Evolutionary conservation across 306 rosid genomes (phyloP).

Genomic region (Vigna mungo): DNA sequence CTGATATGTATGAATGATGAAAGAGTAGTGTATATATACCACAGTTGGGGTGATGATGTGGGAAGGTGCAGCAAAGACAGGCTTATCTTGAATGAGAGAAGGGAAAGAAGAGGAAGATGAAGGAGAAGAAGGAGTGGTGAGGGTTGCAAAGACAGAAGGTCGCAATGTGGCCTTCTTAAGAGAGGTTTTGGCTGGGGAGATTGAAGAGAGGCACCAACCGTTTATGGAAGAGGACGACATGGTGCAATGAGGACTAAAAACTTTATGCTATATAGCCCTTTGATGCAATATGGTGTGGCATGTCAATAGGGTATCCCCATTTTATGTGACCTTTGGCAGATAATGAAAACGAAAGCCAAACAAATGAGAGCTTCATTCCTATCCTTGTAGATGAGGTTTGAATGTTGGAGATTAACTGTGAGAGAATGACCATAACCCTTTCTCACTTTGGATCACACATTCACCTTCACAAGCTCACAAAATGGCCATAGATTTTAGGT

Average conservation of each 20-base stretch:
- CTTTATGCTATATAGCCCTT: constrained; percentile 43
- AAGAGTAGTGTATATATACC: constrained; percentile 55
- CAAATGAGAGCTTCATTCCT: constrained; percentile 79
- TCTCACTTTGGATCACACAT: constrained; percentile 46
- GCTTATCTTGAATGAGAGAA: constrained; percentile 84
- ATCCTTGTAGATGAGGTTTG: constrained; percentile 77
- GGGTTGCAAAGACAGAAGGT: constrained; percentile 59
- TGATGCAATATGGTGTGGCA: constrained; percentile 4
- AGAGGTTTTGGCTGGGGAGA: constrained; percentile 50
- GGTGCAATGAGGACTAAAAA: constrained; percentile 43
- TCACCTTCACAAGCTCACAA: constrained; percentile 6
- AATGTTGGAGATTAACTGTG: constrained; percentile 59
- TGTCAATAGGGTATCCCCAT: constrained; percentile 42
- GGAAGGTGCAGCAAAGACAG: constrained; percentile 82
- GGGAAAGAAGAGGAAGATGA: constrained; percentile 50
- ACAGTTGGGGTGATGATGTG: constrained; percentile 69
- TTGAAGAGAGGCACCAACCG: constrained; percentile 59
- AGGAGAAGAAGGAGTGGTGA: constrained; percentile 57
- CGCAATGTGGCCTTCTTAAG: constrained; percentile 58
- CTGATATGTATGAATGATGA: background rate
- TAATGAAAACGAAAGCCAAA: constrained; percentile 74
- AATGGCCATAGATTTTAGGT: background rate
- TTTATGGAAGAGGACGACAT: constrained; percentile 86
- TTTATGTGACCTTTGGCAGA: constrained; percentile 47
- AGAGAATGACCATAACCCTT: constrained; percentile 51